Percentiles rank a stretch among this genome's conserved stretches.
Evolutionary conservation across 2,329 filamentous ascomycete species (phyloP).

Genomic region (Aureobasidium subglaciale): DNA sequence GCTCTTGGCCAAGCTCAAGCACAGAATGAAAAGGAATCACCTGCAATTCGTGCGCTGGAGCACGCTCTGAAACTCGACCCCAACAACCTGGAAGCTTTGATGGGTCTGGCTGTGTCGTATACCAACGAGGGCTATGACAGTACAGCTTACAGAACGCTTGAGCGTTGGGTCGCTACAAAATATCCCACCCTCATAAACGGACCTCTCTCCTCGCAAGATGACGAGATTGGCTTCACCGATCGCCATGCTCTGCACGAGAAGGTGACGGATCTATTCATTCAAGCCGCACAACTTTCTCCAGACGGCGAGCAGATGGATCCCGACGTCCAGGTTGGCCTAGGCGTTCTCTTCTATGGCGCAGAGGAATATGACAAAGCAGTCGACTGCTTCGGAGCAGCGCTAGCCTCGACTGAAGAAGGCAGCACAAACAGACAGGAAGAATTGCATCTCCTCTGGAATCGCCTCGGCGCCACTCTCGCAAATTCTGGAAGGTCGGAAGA

Average conservation of each 20-base stretch:
- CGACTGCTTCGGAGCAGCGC: constrained; percentile 90
- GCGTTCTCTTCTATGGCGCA: constrained; percentile 93
- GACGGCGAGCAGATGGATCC: constrained; percentile 95
- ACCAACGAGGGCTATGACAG: constrained; percentile 99
- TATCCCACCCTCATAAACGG: constrained; percentile 74
- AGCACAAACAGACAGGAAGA: constrained; percentile 77
- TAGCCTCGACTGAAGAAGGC: constrained; percentile 78
- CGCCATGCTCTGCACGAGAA: constrained; percentile 82
- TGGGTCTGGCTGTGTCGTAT: constrained; percentile 93
- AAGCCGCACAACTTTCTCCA: constrained; percentile 84
- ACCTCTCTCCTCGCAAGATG: constrained; percentile 63
- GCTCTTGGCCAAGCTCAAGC: constrained; percentile 87
- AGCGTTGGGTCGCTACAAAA: constrained; percentile 93
- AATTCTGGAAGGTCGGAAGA: constrained; percentile 92
- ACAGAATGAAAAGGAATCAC: constrained; percentile 97
- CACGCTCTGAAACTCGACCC: constrained; percentile 83
- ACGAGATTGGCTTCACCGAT: constrained; percentile 89
- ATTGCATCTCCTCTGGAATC: constrained; percentile 93
- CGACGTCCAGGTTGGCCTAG: constrained; percentile 93
- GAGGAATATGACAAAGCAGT: constrained; percentile 98
- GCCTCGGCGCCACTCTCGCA: constrained; percentile 88
- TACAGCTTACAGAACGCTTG: constrained; percentile 89
- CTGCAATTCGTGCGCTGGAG: constrained; percentile 88
- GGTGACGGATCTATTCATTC: constrained; percentile 84
- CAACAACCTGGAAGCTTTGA: constrained; percentile 78